phyloP scores from a whole-genome alignment of 768 basidiomycete species.

The Lanmaoa pseudosensibilis region DNA sequence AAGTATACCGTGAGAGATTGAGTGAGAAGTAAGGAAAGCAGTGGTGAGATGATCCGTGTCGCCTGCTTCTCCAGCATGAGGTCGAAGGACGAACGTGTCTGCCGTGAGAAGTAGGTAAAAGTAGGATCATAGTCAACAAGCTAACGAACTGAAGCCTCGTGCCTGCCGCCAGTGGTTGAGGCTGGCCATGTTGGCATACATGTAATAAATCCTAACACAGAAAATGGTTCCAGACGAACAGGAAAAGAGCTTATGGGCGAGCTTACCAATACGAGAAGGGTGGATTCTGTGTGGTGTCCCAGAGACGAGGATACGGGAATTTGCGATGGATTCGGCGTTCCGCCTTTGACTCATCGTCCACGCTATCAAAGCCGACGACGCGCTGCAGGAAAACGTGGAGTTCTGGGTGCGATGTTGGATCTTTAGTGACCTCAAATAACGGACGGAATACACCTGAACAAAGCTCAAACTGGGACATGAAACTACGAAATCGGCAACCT shows the following conservation, averaged over 20 bases:
- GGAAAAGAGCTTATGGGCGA: background rate
- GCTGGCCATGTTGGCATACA: constrained; percentile 95
- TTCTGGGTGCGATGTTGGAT: constrained; percentile 88
- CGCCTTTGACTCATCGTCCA: constrained; percentile 95
- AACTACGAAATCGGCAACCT: constrained; percentile 31
- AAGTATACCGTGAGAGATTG: constrained; percentile 98
- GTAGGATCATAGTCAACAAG: constrained; percentile 1
- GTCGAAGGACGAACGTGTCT: constrained; percentile 97
- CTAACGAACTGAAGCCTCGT: constrained; percentile 84
- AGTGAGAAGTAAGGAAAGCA: constrained; percentile 94
- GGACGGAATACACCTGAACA: constrained; percentile 84
- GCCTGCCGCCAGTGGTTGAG: constrained; percentile 89
- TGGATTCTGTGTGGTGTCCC: constrained; percentile 88
- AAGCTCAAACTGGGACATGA: background rate
- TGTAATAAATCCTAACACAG: constrained; percentile 82
- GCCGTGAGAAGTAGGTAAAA: constrained; percentile 1
- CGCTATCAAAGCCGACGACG: constrained; percentile 96
- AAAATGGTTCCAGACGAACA: constrained; percentile 2
- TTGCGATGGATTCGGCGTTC: constrained; percentile 92
- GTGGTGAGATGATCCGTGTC: constrained; percentile 97
- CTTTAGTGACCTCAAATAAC: constrained; percentile 92
- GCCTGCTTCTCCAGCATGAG: constrained; percentile 97
- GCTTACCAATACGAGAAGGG: constrained; percentile 93
- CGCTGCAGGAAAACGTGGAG: constrained; percentile 94
- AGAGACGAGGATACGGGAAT: constrained; percentile 87